phyloP scores from a whole-genome alignment of 371 early-diverging fungal species.

The Mucor velutinosus region DNA sequence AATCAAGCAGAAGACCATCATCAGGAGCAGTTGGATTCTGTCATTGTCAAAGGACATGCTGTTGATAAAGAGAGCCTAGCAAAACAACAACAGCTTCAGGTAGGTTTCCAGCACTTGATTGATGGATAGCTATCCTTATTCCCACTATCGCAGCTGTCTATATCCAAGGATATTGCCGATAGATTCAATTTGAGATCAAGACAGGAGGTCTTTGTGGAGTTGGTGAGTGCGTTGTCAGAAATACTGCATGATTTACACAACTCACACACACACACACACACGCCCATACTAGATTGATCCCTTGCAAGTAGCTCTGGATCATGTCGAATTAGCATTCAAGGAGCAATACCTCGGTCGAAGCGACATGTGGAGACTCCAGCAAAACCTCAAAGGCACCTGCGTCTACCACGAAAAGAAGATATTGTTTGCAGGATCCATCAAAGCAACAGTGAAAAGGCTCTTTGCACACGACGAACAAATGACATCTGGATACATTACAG shows the following conservation, averaged over 20 bases:
- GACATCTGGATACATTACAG: constrained; percentile 74
- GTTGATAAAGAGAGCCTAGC: constrained; percentile 52
- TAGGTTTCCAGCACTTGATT: constrained; percentile 11
- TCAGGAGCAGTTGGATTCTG: constrained; percentile 21
- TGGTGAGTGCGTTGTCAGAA: constrained; percentile 50
- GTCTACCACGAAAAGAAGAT: constrained; percentile 85
- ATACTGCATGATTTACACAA: constrained; percentile 21
- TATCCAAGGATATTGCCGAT: constrained; percentile 48
- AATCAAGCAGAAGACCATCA: constrained; percentile 5
- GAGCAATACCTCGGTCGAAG: constrained; percentile 93
- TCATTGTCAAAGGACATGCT: constrained; percentile 52
- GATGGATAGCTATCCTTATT: neutral
- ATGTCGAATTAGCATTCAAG: constrained; percentile 85
- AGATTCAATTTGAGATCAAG: constrained; percentile 52
- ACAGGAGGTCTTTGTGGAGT: constrained; percentile 66
- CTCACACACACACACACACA: constrained; percentile 12
- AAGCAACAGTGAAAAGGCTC: constrained; percentile 86
- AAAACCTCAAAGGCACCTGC: constrained; percentile 67
- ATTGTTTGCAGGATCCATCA: constrained; percentile 70
- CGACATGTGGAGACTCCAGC: constrained; percentile 94
- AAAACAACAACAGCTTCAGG: constrained; percentile 65
- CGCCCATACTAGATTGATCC: constrained; percentile 62
- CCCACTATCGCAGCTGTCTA: constrained; percentile 30
- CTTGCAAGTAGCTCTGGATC: constrained; percentile 67
- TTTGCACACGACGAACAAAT: constrained; percentile 61